Base-by-base conservation (phyloP, 495 filamentous ascomycete species). In the Penicillium manginii region DNA sequence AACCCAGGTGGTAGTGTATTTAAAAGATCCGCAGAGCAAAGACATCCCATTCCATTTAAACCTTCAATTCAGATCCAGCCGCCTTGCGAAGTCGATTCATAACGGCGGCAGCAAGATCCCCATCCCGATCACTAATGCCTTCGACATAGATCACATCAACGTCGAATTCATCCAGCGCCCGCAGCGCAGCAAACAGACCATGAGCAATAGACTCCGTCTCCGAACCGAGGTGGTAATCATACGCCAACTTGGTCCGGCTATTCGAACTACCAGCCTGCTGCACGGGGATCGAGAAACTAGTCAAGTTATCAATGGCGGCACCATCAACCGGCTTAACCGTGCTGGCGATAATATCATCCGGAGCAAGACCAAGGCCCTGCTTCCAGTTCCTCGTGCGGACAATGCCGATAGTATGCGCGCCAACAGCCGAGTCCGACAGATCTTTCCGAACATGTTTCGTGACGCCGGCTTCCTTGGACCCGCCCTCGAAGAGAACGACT, bases 21-120 rank as follows among this genome's bases (percentile, higher is more conserved):
- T 10, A 55, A 55, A 60, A 53, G n/a, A 45, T 56, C 48, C 58
- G 48, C 1, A 12, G 6, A 18, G 15, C 17, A n/a, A 17, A 17
- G 17, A 40, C 14, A 40, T 40, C 15, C 7, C 17, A 22, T 47
- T 9, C 50, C 21, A 59, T 58, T 59, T 67, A 81, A 21, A 71
- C 69, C 51, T 68, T 65, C 39, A 81, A 62, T 58, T 78, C 77
- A 29, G 68, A 61, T 31, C 81, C 81, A 43, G 94, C 92, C 33
- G 93, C 93, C 76, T 98, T 98, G 48, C 94, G 78, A 8, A 98
- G 75, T 61, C 93, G 80, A 67, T 98, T 98, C 96, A 98, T 98
- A 45, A 98, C 86, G 9, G 94, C 96, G 17, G 92, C 89, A n/a
- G 92, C 91, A 54, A 93, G 85, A 66, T 91, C 88, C 37, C 87